Conservation (phyloP, 108 stramenopile genomes). For the Hondaea fermentalgiana region DNA sequence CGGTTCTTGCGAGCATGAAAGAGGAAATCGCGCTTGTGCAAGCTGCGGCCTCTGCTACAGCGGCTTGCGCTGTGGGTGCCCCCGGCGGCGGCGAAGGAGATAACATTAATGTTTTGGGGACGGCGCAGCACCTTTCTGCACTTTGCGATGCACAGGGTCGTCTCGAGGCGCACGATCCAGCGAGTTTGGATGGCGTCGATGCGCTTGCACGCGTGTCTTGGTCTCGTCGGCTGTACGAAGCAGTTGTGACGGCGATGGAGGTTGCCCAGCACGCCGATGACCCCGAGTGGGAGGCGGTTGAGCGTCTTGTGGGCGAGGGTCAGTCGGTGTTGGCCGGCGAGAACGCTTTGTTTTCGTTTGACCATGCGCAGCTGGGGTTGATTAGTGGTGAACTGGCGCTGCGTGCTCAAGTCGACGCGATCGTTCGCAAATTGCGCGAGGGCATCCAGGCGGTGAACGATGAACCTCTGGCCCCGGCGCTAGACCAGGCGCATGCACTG, state of each 20-base stretch:
- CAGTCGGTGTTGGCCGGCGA: neutral
- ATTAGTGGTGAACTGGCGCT: neutral
- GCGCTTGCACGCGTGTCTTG: neutral
- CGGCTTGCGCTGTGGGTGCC: neutral
- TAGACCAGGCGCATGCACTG: conserved; percentile 2
- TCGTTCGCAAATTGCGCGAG: neutral
- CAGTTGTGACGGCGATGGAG: neutral
- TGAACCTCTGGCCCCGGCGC: neutral
- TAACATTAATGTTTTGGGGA: neutral
- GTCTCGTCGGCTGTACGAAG: neutral
- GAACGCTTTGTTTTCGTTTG: neutral
- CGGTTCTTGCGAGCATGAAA: neutral
- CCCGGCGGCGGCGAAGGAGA: neutral
- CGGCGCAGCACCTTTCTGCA: neutral
- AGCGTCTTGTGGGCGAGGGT: conserved; percentile 1
- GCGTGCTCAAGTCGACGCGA: neutral
- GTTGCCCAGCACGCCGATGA: neutral
- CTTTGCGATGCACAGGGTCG: neutral
- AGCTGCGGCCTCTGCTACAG: neutral
- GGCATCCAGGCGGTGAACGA: neutral
- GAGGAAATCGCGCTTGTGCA: neutral
- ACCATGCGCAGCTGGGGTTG: neutral
- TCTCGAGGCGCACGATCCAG: neutral
- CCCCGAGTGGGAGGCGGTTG: neutral
- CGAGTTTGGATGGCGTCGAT: neutral